phyloP scores from a whole-genome alignment of 2,329 filamentous ascomycete genomes.

The Sclerotinia glacialis region DNA sequence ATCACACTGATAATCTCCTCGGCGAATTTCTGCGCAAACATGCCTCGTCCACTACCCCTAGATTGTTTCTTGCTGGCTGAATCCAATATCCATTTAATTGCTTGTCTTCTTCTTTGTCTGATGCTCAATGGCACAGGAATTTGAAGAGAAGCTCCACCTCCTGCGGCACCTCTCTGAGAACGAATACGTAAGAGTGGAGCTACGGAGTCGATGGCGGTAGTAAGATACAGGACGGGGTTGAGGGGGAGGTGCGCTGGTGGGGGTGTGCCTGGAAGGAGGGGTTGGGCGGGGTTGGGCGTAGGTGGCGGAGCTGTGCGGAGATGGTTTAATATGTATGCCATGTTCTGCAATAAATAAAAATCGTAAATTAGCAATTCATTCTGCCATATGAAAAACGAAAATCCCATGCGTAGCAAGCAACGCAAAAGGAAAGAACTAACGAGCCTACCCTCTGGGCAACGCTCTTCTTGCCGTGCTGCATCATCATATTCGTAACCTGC shows the following conservation, averaged over 20 bases:
- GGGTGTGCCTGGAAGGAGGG: slow-evolving; percentile 73
- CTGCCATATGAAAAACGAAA: background rate
- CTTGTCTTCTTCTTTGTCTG: slow-evolving; percentile 72
- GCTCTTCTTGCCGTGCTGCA: slow-evolving; percentile 87
- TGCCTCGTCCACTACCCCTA: slow-evolving; percentile 65
- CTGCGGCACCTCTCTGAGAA: slow-evolving; percentile 71
- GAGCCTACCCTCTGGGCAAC: slow-evolving; percentile 75
- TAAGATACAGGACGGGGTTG: slow-evolving; percentile 86
- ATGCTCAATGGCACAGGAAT: slow-evolving; percentile 74
- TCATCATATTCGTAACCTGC: slow-evolving; percentile 87
- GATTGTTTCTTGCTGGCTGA: slow-evolving; percentile 76
- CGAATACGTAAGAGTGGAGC: slow-evolving; percentile 82
- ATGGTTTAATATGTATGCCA: slow-evolving; percentile 76
- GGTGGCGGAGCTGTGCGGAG: slow-evolving; percentile 84
- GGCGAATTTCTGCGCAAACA: slow-evolving; percentile 75
- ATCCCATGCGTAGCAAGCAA: slow-evolving; percentile 27
- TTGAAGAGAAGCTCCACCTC: slow-evolving; percentile 81
- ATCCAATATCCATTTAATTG: slow-evolving; percentile 86
- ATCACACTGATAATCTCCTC: slow-evolving; percentile 85
- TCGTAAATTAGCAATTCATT: background rate
- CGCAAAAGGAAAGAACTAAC: slow-evolving; percentile 31
- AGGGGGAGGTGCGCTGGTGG: slow-evolving; percentile 78
- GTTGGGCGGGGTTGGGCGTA: slow-evolving; percentile 65
- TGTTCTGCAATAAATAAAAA: slow-evolving; percentile 56
- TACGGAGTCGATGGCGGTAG: slow-evolving; percentile 86